Evolutionary conservation across 2,329 filamentous ascomycete species (phyloP).

Genomic region (Furcasterigmium sp.): DNA sequence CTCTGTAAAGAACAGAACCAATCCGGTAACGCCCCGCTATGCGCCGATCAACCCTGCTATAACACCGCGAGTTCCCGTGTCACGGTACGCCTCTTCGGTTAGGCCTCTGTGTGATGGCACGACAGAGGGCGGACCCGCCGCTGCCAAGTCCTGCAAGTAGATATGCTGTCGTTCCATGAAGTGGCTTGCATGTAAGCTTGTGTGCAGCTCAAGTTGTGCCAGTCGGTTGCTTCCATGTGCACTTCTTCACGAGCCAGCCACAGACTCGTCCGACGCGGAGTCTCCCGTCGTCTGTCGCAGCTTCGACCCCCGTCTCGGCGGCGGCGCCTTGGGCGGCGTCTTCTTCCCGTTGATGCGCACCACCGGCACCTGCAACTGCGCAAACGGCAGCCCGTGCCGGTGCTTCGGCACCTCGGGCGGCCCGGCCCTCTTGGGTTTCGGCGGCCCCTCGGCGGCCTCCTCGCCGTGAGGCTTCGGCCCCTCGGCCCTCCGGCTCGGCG

Average conservation of each 20-base stretch:
- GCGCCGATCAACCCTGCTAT: background rate
- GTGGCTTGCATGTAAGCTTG: too few relatives aligned
- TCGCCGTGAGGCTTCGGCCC: slow-evolving; percentile 17
- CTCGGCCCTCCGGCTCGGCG: slow-evolving; percentile 59
- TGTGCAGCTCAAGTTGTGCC: too few relatives aligned
- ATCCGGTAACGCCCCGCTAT: slow-evolving; percentile 1
- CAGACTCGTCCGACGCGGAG: too few relatives aligned
- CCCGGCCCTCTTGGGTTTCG: slow-evolving; percentile 39
- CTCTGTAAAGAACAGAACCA: background rate
- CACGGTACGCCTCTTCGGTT: too few relatives aligned
- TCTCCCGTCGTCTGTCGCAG: slow-evolving; percentile 12
- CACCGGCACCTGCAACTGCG: slow-evolving; percentile 21
- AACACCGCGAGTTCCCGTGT: too few relatives aligned
- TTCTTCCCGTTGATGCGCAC: slow-evolving; percentile 29
- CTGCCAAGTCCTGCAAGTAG: too few relatives aligned
- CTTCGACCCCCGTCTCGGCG: slow-evolving; percentile 39
- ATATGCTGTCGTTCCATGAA: too few relatives aligned
- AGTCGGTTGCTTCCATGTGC: too few relatives aligned
- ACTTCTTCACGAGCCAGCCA: too few relatives aligned
- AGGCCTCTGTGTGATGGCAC: too few relatives aligned
- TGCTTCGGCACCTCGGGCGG: slow-evolving; percentile 54
- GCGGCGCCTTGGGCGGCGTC: slow-evolving; percentile 38
- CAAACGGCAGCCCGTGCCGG: slow-evolving; percentile 44
- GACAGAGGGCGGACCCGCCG: too few relatives aligned
- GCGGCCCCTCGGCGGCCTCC: slow-evolving; percentile 11